Conservation (phyloP, 1,139 yeast species). For the Hyphopichia khmerensis region DNA sequence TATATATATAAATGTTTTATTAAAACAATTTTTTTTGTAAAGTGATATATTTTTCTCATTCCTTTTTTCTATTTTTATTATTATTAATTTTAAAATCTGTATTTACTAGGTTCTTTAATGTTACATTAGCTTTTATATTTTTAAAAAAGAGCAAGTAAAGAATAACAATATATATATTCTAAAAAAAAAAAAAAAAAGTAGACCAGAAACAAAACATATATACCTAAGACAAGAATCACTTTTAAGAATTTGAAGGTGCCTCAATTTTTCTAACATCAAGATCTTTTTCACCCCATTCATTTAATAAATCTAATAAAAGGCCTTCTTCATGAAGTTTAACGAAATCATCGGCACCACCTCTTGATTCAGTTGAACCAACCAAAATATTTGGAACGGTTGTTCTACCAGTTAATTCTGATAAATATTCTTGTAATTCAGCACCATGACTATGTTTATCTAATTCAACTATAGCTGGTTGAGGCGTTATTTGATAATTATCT, state of each 20-base stretch:
- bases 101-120: conserved; percentile 17
- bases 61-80: conserved; percentile 4
- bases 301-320: conserved; percentile 47
- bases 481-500: conserved; percentile 67
- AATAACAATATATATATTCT: background rate
- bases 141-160: background rate
- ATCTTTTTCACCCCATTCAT: conserved; percentile 62
- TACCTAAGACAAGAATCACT: background rate
- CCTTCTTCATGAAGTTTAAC: conserved; percentile 57
- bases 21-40: background rate
- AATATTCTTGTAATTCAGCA: conserved; percentile 55
- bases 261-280: conserved; percentile 54
- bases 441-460: conserved; percentile 78
- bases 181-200: background rate
- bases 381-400: conserved; percentile 72
- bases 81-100: no score
- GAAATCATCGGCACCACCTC: conserved; percentile 84
- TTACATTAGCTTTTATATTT: conserved; percentile 24
- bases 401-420: conserved; percentile 58
- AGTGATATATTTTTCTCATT: background rate
- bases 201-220: background rate
- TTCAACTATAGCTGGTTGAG: conserved; percentile 73
- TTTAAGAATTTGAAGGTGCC: conserved; percentile 50
- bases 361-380: conserved; percentile 58
- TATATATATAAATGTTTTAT: background rate